phyloP scores from a whole-genome alignment of 192 early-diverging fungal genomes.

The Backusella parvicylindrica region DNA sequence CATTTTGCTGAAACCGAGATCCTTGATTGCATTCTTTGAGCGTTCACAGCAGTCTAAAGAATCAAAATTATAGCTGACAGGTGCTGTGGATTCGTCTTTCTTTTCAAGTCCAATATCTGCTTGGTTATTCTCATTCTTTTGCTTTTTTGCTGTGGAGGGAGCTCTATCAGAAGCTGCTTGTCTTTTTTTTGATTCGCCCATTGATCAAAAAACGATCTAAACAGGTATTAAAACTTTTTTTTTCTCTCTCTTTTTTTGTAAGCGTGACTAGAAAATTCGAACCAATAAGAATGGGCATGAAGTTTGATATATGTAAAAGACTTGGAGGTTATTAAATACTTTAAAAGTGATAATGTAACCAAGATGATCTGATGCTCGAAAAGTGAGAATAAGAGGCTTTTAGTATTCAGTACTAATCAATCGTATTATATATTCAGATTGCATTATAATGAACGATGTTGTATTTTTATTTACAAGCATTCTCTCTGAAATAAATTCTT shows the following conservation, averaged over 20 bases:
- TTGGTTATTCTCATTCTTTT: background rate
- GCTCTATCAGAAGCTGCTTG: conserved; percentile 5
- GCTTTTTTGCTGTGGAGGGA: background rate
- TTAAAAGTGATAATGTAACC: too few species aligned
- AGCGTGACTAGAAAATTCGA: background rate
- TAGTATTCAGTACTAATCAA: too few species aligned
- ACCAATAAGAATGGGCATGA: background rate
- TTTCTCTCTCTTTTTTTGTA: background rate
- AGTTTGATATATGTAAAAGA: background rate
- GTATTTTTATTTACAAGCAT: too few species aligned
- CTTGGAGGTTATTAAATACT: too few species aligned
- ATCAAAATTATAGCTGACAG: conserved; percentile 62
- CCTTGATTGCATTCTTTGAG: conserved; percentile 80
- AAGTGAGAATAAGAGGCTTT: too few species aligned
- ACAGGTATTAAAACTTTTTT: background rate
- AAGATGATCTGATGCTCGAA: too few species aligned
- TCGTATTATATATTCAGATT: too few species aligned
- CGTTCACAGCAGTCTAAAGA: conserved; percentile 78
- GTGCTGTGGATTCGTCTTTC: background rate
- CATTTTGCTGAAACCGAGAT: conserved; percentile 94
- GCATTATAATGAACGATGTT: too few species aligned
- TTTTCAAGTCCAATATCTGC: background rate
- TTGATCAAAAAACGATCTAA: conserved; percentile 1
- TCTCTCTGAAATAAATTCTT: too few species aligned
- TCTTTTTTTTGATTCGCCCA: conserved; percentile 6